A percentile compares a stretch with the other conserved stretches of the same genome.
Evolutionary conservation across 192 early-diverging fungal species (phyloP).

Genomic region (Entrophospora sp.): DNA sequence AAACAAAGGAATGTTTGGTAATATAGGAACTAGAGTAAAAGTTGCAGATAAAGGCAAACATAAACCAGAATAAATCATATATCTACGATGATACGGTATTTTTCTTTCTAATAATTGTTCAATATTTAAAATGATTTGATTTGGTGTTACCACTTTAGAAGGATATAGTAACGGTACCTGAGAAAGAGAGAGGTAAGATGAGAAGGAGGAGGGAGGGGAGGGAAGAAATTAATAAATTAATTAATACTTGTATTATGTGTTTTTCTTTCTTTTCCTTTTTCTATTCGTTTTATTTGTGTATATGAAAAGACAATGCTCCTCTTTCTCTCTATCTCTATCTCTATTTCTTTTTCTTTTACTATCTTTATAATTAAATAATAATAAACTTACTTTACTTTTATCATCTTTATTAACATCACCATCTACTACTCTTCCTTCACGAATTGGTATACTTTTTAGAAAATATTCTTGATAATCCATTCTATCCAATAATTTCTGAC

Average conservation of each 20-base stretch:
- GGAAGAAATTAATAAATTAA: neutral
- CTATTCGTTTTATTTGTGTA: too few species aligned
- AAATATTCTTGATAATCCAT: constrained; percentile 69
- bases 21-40: constrained; percentile 62
- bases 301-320: too few species aligned
- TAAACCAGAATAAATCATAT: constrained; percentile 59
- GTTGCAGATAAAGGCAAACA: constrained; percentile 58
- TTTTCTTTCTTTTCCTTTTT: too few species aligned
- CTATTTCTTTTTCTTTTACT: neutral
- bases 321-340: constrained; percentile 13
- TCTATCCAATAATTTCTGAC: constrained; percentile 57
- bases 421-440: constrained; percentile 33
- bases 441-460: constrained; percentile 55
- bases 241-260: neutral
- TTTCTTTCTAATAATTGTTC: constrained; percentile 35
- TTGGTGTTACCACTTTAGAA: constrained; percentile 30
- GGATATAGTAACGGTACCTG: constrained; percentile 45
- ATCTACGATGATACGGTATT: constrained; percentile 59
- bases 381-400: neutral
- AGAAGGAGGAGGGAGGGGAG: neutral
- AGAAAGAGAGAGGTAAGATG: neutral
- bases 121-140: constrained; percentile 37
- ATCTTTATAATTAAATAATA: neutral
- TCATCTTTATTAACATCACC: neutral
- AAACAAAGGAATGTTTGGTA: constrained; percentile 70